Evolutionary conservation across 2,329 filamentous ascomycete genomes (phyloP), one percentile per base, ranked within the genome.

Genomic region (Penicillium sp.): DNA sequence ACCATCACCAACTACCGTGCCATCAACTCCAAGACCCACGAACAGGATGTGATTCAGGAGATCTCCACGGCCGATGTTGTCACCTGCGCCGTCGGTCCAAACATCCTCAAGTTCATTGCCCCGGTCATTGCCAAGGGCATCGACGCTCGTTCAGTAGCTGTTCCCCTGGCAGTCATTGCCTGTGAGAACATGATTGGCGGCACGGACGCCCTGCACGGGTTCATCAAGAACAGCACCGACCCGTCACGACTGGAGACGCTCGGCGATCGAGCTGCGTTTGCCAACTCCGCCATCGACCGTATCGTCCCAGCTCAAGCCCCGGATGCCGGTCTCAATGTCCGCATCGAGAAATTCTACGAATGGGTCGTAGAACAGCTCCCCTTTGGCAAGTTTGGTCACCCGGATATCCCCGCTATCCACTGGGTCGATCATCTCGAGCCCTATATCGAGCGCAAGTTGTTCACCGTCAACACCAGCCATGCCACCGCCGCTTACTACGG

Each of bases 371-470:
- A 99, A 70, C 79, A 85, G 71, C 88, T 85, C 37, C 93, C 93
- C 2, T 97, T 97, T 75, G 81, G 86, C 59, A 84, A 87, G 58
- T 78, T 82, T 56, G 80, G 81, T 47, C 82, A 84, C 62, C 92
- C 91, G 5, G 76, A 84, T 15, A 93, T 99, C 67, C 75, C 94
- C 61, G 93, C 92, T 54, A 87, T 97, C 71, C 89, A 96, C 78
- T 97, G 90, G 85, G 94, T 97, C 53, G 86, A 91, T 59, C 83
- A 97, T 77, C 85, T 99, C 24, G 83, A 87, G 69, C 94, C 94
- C 51, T 99, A 93, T 79, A 97, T 99, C 67, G 94, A 99, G 85
- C 92, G 94, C 75, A 99, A 99, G 84, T 87, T 99, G 60, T 99
- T 92, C 82, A 99, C 94, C 18, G 93, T 99, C 83, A 99, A 99